phyloP scores from a whole-genome alignment of 768 basidiomycete species.

The Boletus pseudo-olivaceus region DNA sequence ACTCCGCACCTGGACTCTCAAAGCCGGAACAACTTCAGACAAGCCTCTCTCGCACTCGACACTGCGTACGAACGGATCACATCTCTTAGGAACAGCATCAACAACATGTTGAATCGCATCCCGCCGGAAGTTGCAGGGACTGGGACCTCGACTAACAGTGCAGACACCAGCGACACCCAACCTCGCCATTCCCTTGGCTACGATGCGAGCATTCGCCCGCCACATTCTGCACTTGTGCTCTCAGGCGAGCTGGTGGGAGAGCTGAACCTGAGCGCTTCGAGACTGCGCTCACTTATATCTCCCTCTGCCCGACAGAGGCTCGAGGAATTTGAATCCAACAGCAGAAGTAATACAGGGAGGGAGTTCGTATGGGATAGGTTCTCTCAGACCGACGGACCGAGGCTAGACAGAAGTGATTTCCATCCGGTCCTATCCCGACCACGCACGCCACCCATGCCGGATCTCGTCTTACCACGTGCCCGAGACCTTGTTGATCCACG shows the following conservation, averaged over 20 bases:
- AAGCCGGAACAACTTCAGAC: constrained; percentile 40
- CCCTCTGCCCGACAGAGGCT: constrained; percentile 32
- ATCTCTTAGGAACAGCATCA: constrained; percentile 50
- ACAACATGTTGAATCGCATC: constrained; percentile 39
- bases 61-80: constrained; percentile 53
- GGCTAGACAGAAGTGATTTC: constrained; percentile 14
- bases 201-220: constrained; percentile 28
- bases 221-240: constrained; percentile 31
- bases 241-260: constrained; percentile 27
- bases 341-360: constrained; percentile 7
- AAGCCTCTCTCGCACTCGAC: constrained; percentile 52
- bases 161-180: constrained; percentile 7
- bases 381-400: constrained; percentile 16
- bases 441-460: constrained; percentile 31
- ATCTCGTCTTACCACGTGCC: constrained; percentile 22
- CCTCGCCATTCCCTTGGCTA: constrained; percentile 6
- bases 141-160: neutral
- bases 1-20: constrained; percentile 14
- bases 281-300: constrained; percentile 29
- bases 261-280: constrained; percentile 26
- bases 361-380: constrained; percentile 22
- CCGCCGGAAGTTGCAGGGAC: constrained; percentile 31
- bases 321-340: constrained; percentile 29
- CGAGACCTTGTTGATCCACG: constrained; percentile 16
- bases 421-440: constrained; percentile 14